phyloP scores from a whole-genome alignment of 176 grass and related monocot genomes.

The Rhynchospora breviuscula region DNA sequence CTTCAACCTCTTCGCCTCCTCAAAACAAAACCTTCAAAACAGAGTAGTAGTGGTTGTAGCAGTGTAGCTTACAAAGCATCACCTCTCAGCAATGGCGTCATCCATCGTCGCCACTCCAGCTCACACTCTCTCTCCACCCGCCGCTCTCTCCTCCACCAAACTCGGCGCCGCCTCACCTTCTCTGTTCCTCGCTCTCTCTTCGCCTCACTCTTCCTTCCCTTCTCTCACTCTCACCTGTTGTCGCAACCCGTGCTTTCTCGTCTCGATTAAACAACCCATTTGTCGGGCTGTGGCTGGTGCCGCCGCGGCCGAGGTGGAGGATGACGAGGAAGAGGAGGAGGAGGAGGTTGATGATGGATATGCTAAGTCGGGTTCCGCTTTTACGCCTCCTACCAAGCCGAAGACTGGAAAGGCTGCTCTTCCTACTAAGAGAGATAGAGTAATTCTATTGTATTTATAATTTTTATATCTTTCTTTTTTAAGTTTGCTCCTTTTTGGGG shows the following conservation, averaged over 20 bases:
- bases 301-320: conserved; percentile 33
- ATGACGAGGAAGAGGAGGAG: conserved; percentile 25
- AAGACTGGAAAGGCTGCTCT: conserved; percentile 93
- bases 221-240: conserved; percentile 34
- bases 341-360: conserved; percentile 34
- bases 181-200: conserved; percentile 34
- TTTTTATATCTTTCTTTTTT: not conserved
- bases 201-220: conserved; percentile 24
- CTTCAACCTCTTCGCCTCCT: not conserved
- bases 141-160: conserved; percentile 21
- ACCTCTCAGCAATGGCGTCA: conserved; percentile 29
- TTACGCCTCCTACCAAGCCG: conserved; percentile 45
- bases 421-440: conserved; percentile 82
- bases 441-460: conserved; percentile 7
- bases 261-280: conserved; percentile 36
- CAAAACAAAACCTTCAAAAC: not conserved
- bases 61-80: not conserved
- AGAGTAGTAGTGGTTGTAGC: not conserved
- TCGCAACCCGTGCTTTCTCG: conserved; percentile 40
- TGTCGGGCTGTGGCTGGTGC: conserved; percentile 39
- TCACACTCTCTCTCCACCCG: conserved; percentile 2
- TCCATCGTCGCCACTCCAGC: conserved; percentile 14
- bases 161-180: conserved; percentile 28
- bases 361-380: conserved; percentile 26
- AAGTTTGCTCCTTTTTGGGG: not conserved